Conservation (phyloP, 192 early-diverging fungal genomes). For the Phlyctochytrium planicorne region DNA sequence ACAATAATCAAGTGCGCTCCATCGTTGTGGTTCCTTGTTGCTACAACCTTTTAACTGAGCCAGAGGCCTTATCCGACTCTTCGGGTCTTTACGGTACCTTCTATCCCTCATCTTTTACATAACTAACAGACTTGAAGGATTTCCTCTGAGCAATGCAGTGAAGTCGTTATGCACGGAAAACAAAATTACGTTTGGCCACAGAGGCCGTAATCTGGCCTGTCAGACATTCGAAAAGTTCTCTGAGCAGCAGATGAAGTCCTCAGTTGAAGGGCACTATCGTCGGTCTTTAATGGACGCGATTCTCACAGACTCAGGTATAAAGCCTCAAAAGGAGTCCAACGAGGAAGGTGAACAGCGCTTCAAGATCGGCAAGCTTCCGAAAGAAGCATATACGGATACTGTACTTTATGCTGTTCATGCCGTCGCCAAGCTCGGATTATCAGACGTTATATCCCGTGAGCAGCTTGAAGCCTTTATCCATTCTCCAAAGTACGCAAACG, state of each 20-base stretch:
- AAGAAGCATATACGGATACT: neutral
- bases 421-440: slow-evolving; percentile 14
- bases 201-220: slow-evolving; percentile 24
- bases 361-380: slow-evolving; percentile 8
- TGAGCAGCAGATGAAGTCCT: neutral
- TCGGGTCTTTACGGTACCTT: neutral
- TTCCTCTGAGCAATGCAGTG: slow-evolving; percentile 13
- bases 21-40: slow-evolving; percentile 30
- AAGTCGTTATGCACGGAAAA: neutral
- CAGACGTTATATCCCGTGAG: neutral
- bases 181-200: slow-evolving; percentile 16
- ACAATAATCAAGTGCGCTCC: neutral
- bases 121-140: too few relatives aligned
- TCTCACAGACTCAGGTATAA: slow-evolving; percentile 4
- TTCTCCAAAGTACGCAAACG: slow-evolving; percentile 11
- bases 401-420: slow-evolving; percentile 17
- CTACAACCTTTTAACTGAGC: slow-evolving; percentile 27
- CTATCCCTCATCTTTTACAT: neutral
- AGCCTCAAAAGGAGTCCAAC: neutral
- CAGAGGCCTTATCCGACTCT: neutral
- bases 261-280: slow-evolving; percentile 19
- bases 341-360: slow-evolving; percentile 4
- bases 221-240: slow-evolving; percentile 24
- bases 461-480: slow-evolving; percentile 11
- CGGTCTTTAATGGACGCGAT: slow-evolving; percentile 21